Evolutionary conservation across 805 yeast genomes (phyloP).

Genomic region (Dipodascus geniculatus): DNA sequence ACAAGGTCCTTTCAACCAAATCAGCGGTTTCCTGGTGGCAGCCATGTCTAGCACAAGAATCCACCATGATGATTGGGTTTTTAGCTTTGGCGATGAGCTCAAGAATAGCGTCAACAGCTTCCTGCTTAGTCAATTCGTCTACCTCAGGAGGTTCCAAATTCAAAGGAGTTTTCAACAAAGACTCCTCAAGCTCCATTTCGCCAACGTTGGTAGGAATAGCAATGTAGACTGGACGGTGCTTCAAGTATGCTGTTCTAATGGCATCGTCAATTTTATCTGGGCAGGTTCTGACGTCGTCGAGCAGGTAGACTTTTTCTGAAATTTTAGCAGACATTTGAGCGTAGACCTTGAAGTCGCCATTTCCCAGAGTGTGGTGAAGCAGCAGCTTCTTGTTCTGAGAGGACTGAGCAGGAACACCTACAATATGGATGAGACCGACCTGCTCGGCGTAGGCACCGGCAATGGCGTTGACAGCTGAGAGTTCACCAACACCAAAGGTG

Average conservation of each 20-base stretch:
- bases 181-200: slow-evolving; percentile 46
- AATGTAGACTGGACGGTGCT: slow-evolving; percentile 73
- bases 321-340: slow-evolving; percentile 67
- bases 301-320: slow-evolving; percentile 51
- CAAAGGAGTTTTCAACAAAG: slow-evolving; percentile 49
- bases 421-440: slow-evolving; percentile 74
- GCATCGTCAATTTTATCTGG: slow-evolving; percentile 64
- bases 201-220: slow-evolving; percentile 77
- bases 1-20: slow-evolving; percentile 56
- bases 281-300: slow-evolving; percentile 54
- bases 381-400: slow-evolving; percentile 63
- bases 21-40: slow-evolving; percentile 50
- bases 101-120: slow-evolving; percentile 44
- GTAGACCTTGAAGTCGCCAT: slow-evolving; percentile 72
- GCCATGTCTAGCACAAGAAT: slow-evolving; percentile 80
- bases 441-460: slow-evolving; percentile 88
- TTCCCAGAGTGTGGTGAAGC: slow-evolving; percentile 76
- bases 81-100: slow-evolving; percentile 43
- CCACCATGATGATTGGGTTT: slow-evolving; percentile 68
- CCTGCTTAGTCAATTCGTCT: slow-evolving; percentile 40
- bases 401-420: slow-evolving; percentile 72
- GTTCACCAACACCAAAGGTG: slow-evolving; percentile 87
- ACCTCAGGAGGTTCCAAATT: slow-evolving; percentile 49
- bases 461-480: slow-evolving; percentile 72
- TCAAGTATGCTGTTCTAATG: slow-evolving; percentile 55